Conservation (phyloP, 2,329 filamentous ascomycete genomes). For the Ophiostoma sp. region DNA sequence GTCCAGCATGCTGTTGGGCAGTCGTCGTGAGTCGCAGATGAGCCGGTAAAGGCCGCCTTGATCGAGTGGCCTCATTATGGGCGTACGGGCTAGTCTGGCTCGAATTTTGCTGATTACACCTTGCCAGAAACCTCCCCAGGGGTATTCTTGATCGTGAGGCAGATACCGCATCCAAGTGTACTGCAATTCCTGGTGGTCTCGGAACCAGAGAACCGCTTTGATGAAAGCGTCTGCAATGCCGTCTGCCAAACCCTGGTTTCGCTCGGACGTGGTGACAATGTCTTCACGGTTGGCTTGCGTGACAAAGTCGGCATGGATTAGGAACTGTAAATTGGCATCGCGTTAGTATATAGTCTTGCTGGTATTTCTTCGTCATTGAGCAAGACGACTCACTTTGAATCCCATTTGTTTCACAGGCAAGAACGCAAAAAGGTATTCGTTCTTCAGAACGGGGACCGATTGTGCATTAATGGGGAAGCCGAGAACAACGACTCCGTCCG, state of each 20-base stretch:
- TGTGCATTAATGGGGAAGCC: slow-evolving; percentile 46
- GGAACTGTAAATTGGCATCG: slow-evolving; percentile 38
- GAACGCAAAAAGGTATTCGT: slow-evolving; percentile 49
- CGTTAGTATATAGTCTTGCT: background rate
- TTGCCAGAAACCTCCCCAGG: slow-evolving; percentile 9
- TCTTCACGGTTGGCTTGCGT: slow-evolving; percentile 48
- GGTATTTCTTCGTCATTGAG: too few relatives aligned
- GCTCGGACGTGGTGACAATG: slow-evolving; percentile 39
- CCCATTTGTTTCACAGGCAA: slow-evolving; percentile 45
- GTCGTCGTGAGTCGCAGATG: background rate
- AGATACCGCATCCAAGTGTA: slow-evolving; percentile 49
- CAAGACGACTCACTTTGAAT: slow-evolving; percentile 38
- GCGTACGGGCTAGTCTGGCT: background rate
- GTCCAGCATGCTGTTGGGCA: background rate
- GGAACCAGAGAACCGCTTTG: slow-evolving; percentile 43
- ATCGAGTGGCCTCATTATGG: background rate
- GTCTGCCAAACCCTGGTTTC: slow-evolving; percentile 42
- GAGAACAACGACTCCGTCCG: slow-evolving; percentile 42
- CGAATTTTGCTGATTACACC: background rate
- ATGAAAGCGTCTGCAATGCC: slow-evolving; percentile 44
- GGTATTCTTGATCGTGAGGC: background rate
- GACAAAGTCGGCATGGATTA: slow-evolving; percentile 54
- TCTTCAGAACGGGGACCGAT: slow-evolving; percentile 39
- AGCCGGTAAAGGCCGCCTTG: too few relatives aligned
- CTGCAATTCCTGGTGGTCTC: slow-evolving; percentile 39